These are phyloP conservation scores for Conringia planisiliqua DNA, from an alignment of 345 rosid species.

Conservation along the genomic window DNA sequence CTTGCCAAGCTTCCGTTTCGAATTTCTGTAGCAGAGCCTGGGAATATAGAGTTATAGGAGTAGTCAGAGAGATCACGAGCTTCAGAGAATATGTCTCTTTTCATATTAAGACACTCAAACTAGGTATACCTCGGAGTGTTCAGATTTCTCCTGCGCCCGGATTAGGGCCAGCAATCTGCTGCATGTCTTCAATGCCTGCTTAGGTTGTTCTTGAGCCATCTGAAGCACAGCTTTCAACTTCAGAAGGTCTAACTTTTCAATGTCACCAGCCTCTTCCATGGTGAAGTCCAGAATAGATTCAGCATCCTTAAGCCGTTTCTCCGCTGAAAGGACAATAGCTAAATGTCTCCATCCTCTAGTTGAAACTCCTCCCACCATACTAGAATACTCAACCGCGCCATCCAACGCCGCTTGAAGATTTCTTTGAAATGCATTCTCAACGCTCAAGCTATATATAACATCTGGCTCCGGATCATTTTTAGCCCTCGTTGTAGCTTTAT, in stretches of 20 bases:
- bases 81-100: background rate
- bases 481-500: slow-evolving; percentile 49
- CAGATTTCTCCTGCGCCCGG: slow-evolving; percentile 64
- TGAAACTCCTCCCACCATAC: slow-evolving; percentile 49
- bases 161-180: slow-evolving; percentile 68
- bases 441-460: slow-evolving; percentile 51
- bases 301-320: slow-evolving; percentile 70
- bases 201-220: slow-evolving; percentile 76
- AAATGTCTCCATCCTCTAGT: slow-evolving; percentile 76
- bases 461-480: slow-evolving; percentile 49
- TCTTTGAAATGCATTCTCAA: slow-evolving; percentile 86
- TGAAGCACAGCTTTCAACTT: slow-evolving; percentile 79
- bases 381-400: slow-evolving; percentile 55
- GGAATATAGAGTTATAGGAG: slow-evolving; percentile 1
- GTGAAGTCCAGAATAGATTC: slow-evolving; percentile 65
- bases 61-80: slow-evolving; percentile 12
- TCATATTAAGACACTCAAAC: slow-evolving; percentile 8
- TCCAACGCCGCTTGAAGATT: slow-evolving; percentile 70
- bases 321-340: slow-evolving; percentile 67
- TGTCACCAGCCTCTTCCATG: slow-evolving; percentile 66
- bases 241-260: slow-evolving; percentile 70
- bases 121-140: slow-evolving; percentile 44
- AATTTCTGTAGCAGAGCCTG: slow-evolving; percentile 48
- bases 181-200: slow-evolving; percentile 85
- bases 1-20: slow-evolving; percentile 83